Conservation (phyloP, 768 basidiomycete genomes). For the Tephrocybe sp. region DNA sequence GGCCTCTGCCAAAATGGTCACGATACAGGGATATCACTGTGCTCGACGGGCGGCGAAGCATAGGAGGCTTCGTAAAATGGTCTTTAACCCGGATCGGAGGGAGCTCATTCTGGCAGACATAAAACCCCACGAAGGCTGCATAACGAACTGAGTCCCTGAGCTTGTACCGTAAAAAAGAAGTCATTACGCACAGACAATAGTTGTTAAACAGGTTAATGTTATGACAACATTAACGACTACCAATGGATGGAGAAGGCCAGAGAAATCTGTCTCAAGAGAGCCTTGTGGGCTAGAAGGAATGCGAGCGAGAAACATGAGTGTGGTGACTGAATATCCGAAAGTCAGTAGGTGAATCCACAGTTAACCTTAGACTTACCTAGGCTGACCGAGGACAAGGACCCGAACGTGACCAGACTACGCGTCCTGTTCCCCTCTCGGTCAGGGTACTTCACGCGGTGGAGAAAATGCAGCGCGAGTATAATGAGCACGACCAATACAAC, state of each 20-base stretch:
- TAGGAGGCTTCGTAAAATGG: background rate
- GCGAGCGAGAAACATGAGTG: conserved; percentile 24
- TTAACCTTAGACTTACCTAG: conserved; percentile 9
- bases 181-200: conserved; percentile 23
- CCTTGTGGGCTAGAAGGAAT: conserved; percentile 19
- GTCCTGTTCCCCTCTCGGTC: conserved; percentile 9
- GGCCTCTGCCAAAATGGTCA: background rate
- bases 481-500: conserved; percentile 18
- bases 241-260: conserved; percentile 19
- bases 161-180: background rate
- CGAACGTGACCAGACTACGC: conserved; percentile 15
- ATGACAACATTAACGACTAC: conserved; percentile 22
- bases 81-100: background rate
- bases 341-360: background rate
- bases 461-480: conserved; percentile 12
- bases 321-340: conserved; percentile 16
- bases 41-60: conserved; percentile 3
- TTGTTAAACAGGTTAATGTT: conserved; percentile 27
- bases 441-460: conserved; percentile 17
- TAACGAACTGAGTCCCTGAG: background rate
- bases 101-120: conserved; percentile 11
- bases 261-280: conserved; percentile 31
- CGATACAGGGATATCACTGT: conserved; percentile 12
- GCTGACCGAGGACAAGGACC: conserved; percentile 5
- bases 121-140: conserved; percentile 10